Base-by-base conservation (phyloP, 192 early-diverging fungal species). In the Umbelopsis sp. region DNA sequence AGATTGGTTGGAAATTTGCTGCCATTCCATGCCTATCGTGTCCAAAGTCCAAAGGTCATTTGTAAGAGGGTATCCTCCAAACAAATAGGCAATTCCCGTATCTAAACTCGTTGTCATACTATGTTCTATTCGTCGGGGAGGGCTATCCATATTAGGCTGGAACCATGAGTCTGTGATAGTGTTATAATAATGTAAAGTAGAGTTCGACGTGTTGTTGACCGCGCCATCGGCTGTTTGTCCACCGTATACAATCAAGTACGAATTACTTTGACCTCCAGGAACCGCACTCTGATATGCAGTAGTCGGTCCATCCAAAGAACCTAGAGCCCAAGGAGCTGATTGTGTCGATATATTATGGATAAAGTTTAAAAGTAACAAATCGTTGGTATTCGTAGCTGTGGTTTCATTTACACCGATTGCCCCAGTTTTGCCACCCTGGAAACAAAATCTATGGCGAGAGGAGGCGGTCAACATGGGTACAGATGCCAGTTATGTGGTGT, bases 21-120 rank as follows among this genome's bases (percentile, higher is more conserved):
- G 47, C 76, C 76, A 77, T 16, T 11, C 21, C 47, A 59, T 68
- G 10, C 14, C 45, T 21, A 0, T 69, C 6, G 76, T 77, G 31
- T 77, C 54, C n/a, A 77, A 59, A 7, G 45, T 5, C 49, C 49
- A 77, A 11, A 77, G 54, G 10, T 77, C 71, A 9, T 71, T 51
- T 4, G 65, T 54, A 31, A 53, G 22, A 29, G 74, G 74, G 11
- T 49, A 66, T 49, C 76, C 76, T 29, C 71, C 76, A 62, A 73
- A 77, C 22, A 77, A 36, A 65, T 67, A 73, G 32, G 53, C 54
- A n/a, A 38, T 68, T 2, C 62, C 36, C n/a, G 44, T 68, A 38
- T 68, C 36, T 25, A 65, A 32, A 25, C 24, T 68, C 4, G 71
- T 73, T 16, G 53, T 50, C 34, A 66, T 67, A 1, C 71, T 62